Evolutionary conservation across 305 asterid species (phyloP).

Genomic region (Andrographis paniculata): DNA sequence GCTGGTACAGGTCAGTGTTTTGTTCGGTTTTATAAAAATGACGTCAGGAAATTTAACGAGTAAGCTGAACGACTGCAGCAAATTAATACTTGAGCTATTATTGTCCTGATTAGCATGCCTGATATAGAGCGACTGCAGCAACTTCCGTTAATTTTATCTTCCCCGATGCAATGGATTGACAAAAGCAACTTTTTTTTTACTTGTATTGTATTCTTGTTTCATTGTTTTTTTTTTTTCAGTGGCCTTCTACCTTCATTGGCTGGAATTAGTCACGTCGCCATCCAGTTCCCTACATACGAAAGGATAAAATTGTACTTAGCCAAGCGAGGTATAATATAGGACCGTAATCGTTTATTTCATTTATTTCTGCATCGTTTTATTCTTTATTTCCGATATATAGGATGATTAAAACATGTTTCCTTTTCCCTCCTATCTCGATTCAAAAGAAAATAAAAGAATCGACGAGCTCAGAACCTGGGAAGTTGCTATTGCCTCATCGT

Average conservation of each 20-base stretch:
- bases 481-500: slow-evolving; percentile 80
- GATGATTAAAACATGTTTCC: slow-evolving; percentile 8
- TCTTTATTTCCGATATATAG: too few species aligned
- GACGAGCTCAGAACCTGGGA: slow-evolving; percentile 54
- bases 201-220: too few species aligned
- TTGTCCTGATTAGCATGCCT: not conserved
- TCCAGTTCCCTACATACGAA: slow-evolving; percentile 94
- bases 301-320: slow-evolving; percentile 78
- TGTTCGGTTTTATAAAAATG: too few species aligned
- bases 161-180: not conserved
- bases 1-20: slow-evolving; percentile 88
- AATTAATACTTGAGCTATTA: not conserved
- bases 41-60: too few species aligned
- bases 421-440: not conserved
- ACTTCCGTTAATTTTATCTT: not conserved
- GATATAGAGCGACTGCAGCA: not conserved
- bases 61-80: not conserved
- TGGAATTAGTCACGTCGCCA: slow-evolving; percentile 88
- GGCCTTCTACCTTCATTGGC: slow-evolving; percentile 95
- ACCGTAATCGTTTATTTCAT: not conserved
- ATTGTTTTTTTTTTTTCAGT: slow-evolving; percentile 38
- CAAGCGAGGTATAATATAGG: slow-evolving; percentile 41
- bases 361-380: not conserved
- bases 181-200: too few species aligned
- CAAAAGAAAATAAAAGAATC: slow-evolving; percentile 50